Evolutionary conservation across 306 rosid species (phyloP).

Genomic region (Arachis stenosperma): DNA sequence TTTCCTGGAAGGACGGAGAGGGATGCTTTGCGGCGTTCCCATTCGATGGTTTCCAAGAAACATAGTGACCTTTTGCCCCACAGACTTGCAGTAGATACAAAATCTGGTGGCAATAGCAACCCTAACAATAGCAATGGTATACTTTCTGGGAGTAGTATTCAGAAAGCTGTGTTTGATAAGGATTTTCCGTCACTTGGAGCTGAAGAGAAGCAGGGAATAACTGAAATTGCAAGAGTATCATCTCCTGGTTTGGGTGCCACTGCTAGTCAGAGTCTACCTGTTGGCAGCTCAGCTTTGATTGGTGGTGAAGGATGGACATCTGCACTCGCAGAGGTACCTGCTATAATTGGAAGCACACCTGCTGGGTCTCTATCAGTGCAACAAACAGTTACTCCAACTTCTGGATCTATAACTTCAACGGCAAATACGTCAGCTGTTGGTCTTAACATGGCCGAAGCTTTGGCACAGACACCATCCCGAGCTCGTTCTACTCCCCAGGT

Average conservation of each 20-base stretch:
- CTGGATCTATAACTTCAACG: slow-evolving; percentile 55
- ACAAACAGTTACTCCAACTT: slow-evolving; percentile 55
- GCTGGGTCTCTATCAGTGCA: slow-evolving; percentile 64
- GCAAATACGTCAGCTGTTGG: slow-evolving; percentile 61
- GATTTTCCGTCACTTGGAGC: slow-evolving; percentile 95
- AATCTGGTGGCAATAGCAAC: slow-evolving; percentile 53
- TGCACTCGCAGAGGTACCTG: slow-evolving; percentile 87
- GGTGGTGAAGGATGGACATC: slow-evolving; percentile 98
- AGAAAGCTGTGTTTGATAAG: slow-evolving; percentile 85
- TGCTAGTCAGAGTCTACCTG: slow-evolving; percentile 79
- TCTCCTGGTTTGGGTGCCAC: slow-evolving; percentile 83
- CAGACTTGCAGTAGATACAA: slow-evolving; percentile 59
- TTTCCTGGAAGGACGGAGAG: slow-evolving; percentile 73
- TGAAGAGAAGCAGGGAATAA: slow-evolving; percentile 74
- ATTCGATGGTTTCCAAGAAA: slow-evolving; percentile 84
- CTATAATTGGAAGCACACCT: slow-evolving; percentile 65
- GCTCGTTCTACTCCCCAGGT: slow-evolving; percentile 81
- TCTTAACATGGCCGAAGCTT: slow-evolving; percentile 99
- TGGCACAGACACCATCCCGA: slow-evolving; percentile 85
- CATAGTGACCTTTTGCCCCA: slow-evolving; percentile 59
- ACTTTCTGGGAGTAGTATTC: slow-evolving; percentile 68
- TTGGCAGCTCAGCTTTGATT: slow-evolving; percentile 76
- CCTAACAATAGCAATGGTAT: slow-evolving; percentile 61
- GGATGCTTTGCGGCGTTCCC: slow-evolving; percentile 79
- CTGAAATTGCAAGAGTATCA: slow-evolving; percentile 80